phyloP scores from a whole-genome alignment of 2,329 filamentous ascomycete genomes.

The Fusarium lyarnte region DNA sequence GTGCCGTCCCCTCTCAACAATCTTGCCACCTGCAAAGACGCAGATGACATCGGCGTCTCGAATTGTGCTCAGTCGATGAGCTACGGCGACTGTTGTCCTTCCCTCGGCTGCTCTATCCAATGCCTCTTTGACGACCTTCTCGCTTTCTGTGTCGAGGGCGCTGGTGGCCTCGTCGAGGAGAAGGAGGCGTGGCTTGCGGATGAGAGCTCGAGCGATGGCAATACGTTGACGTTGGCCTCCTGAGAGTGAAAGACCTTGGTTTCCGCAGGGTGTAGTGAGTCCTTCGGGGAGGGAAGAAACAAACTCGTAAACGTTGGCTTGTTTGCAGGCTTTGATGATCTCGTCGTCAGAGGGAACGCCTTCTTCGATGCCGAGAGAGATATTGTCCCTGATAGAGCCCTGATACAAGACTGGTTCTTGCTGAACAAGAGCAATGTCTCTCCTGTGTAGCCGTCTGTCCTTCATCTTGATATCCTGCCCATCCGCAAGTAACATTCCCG shows the following conservation, averaged over 20 bases:
- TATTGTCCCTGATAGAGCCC: slow-evolving; percentile 65
- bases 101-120: slow-evolving; percentile 58
- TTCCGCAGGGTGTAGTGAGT: slow-evolving; percentile 71
- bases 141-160: slow-evolving; percentile 71
- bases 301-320: slow-evolving; percentile 67
- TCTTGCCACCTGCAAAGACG: slow-evolving; percentile 58
- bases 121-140: slow-evolving; percentile 71
- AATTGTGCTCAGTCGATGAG: slow-evolving; percentile 65
- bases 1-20: slow-evolving; percentile 71
- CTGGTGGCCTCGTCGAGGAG: slow-evolving; percentile 79
- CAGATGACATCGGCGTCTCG: slow-evolving; percentile 71
- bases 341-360: slow-evolving; percentile 47
- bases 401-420: slow-evolving; percentile 56
- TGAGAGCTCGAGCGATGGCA: slow-evolving; percentile 76
- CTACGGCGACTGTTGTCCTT: slow-evolving; percentile 70
- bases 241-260: slow-evolving; percentile 74
- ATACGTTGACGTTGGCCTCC: slow-evolving; percentile 79
- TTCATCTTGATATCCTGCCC: slow-evolving; percentile 44
- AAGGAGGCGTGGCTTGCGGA: slow-evolving; percentile 72
- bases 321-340: slow-evolving; percentile 60
- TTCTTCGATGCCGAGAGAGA: slow-evolving; percentile 57
- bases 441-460: slow-evolving; percentile 47
- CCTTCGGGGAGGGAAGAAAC: slow-evolving; percentile 66
- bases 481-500: slow-evolving; percentile 45
- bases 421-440: slow-evolving; percentile 52